These are phyloP conservation scores for Megacollybia marginata DNA, from an alignment of 768 basidiomycete genomes.

Conservation along the genomic window DNA sequence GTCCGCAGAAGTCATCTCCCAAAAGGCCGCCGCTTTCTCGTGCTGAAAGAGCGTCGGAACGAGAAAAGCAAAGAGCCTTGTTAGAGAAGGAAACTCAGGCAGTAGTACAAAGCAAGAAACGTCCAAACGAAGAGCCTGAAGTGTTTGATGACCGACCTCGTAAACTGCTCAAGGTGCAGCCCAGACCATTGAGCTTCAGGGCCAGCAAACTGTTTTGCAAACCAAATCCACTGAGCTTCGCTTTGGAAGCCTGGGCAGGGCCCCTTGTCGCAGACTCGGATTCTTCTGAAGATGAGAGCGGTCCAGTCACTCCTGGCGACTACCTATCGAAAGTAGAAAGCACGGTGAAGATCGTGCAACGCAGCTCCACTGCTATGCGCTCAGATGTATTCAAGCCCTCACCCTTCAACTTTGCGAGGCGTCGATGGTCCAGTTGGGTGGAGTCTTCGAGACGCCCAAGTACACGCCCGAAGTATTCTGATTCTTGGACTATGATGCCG, in stretches of 20 bases:
- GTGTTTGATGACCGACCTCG: slow-evolving; percentile 25
- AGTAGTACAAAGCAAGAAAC: slow-evolving; percentile 6
- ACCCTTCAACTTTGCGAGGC: slow-evolving; percentile 56
- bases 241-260: slow-evolving; percentile 49
- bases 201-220: slow-evolving; percentile 45
- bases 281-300: slow-evolving; percentile 2
- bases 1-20: not conserved
- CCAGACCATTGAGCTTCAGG: slow-evolving; percentile 32
- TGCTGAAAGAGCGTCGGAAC: slow-evolving; percentile 32
- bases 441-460: too few relatives aligned
- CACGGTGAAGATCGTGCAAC: too few relatives aligned
- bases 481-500: too few relatives aligned
- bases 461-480: too few relatives aligned
- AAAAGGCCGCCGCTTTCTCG: slow-evolving; percentile 19
- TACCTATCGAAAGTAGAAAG: too few relatives aligned
- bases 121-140: slow-evolving; percentile 22
- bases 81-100: slow-evolving; percentile 13
- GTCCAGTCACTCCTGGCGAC: slow-evolving; percentile 1
- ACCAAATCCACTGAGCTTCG: slow-evolving; percentile 57
- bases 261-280: slow-evolving; percentile 24
- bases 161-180: slow-evolving; percentile 32
- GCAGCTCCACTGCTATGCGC: too few relatives aligned
- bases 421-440: slow-evolving; percentile 38
- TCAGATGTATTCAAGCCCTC: slow-evolving; percentile 38
- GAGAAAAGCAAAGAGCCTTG: slow-evolving; percentile 27